These are phyloP conservation scores for Cryptococcus floricola DNA, from an alignment of 1,284 basidiomycete species.

Conservation along the genomic window DNA sequence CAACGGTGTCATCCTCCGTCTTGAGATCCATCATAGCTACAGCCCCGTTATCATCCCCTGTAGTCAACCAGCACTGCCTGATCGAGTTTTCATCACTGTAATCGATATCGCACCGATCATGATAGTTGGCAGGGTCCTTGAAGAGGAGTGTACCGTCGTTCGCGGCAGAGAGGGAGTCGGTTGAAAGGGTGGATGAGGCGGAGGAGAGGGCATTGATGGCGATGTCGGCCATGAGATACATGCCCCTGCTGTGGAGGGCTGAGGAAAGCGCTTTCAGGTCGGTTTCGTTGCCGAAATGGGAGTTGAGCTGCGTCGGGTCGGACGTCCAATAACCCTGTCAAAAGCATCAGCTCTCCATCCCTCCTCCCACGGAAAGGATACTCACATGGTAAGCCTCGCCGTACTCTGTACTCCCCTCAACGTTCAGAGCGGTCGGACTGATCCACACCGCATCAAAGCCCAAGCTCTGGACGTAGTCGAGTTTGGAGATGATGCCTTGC, in stretches of 20 bases:
- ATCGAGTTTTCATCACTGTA: constrained; percentile 27
- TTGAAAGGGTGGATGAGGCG: constrained; percentile 18
- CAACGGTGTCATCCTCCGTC: constrained; percentile 59
- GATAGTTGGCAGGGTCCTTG: constrained; percentile 28
- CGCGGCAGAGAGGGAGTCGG: constrained; percentile 15
- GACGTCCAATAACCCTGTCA: constrained; percentile 47
- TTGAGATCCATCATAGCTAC: constrained; percentile 65
- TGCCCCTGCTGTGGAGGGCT: constrained; percentile 62
- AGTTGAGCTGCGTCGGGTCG: constrained; percentile 61
- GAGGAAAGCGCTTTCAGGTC: constrained; percentile 64
- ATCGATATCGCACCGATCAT: constrained; percentile 23
- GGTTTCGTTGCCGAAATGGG: constrained; percentile 61
- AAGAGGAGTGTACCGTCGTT: constrained; percentile 29
- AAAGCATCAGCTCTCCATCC: not conserved
- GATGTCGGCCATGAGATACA: constrained; percentile 73
- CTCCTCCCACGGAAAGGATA: not conserved
- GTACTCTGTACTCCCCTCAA: constrained; percentile 62
- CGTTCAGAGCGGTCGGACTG: constrained; percentile 45
- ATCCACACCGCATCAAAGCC: constrained; percentile 66
- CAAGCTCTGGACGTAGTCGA: constrained; percentile 70
- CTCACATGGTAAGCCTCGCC: constrained; percentile 36
- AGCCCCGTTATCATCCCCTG: constrained; percentile 46
- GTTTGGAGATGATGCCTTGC: constrained; percentile 62
- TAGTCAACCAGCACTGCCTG: constrained; percentile 58
- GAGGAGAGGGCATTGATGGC: constrained; percentile 69